Conservation (phyloP, 148 eudicot genomes). For the Amaranthus cruentus region DNA sequence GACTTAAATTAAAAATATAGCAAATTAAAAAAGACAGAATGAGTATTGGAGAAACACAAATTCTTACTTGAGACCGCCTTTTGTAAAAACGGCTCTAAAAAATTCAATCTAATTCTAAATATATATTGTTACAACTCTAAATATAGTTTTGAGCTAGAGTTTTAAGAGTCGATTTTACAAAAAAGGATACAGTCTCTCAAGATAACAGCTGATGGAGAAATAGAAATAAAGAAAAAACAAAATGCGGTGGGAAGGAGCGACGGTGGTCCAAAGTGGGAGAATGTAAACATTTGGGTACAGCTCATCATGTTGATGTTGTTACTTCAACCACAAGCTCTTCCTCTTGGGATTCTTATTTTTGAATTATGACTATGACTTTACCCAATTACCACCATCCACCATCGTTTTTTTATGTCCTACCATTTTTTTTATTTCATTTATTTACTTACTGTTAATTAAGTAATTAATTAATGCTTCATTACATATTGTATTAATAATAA, state of each 20-base stretch:
- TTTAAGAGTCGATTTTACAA: no score
- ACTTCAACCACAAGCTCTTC: slow-evolving; percentile 33
- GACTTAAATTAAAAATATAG: no score
- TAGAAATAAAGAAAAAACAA: neutral
- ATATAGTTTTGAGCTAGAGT: no score
- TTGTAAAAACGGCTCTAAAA: no score
- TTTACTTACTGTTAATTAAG: neutral
- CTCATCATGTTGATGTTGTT: slow-evolving; percentile 23
- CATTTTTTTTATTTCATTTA: neutral
- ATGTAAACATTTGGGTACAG: slow-evolving; percentile 26
- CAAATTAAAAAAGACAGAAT: no score
- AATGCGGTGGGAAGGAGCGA: slow-evolving; percentile 35
- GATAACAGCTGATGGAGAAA: neutral
- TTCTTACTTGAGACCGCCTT: no score
- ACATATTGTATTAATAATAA: neutral
- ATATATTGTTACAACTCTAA: no score
- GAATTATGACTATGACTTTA: no score
- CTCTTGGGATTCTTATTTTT: slow-evolving; percentile 18
- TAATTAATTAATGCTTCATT: neutral
- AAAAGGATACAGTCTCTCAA: neutral
- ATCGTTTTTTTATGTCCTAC: neutral
- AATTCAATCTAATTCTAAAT: no score
- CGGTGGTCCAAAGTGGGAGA: slow-evolving; percentile 38
- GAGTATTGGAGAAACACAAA: no score
- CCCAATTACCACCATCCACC: neutral